These are phyloP conservation scores for Nigrospora sphaerica DNA, from an alignment of 2,329 filamentous ascomycete genomes.

Conservation along the genomic window DNA sequence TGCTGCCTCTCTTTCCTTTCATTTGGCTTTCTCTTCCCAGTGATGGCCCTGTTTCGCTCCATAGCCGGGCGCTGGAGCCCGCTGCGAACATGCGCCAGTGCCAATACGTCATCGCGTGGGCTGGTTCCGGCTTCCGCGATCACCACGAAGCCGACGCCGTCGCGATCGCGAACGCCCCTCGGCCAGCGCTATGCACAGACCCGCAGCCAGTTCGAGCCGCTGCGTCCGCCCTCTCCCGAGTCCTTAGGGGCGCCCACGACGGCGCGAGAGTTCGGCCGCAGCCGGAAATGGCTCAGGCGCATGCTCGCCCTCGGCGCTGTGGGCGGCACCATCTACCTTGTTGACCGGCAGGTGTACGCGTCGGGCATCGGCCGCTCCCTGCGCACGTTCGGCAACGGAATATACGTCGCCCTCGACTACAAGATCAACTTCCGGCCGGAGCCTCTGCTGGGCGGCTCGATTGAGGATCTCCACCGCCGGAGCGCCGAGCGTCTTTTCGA, in stretches of 20 bases:
- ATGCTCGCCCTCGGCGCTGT: conserved; percentile 55
- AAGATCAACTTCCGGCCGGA: conserved; percentile 89
- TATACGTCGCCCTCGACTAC: conserved; percentile 84
- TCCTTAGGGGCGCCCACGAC: conserved; percentile 67
- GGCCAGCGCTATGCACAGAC: conserved; percentile 16
- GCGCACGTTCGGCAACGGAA: conserved; percentile 72
- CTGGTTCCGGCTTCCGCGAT: not conserved
- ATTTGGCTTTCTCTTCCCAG: not conserved
- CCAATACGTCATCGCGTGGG: conserved; percentile 2
- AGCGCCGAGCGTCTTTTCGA: conserved; percentile 80
- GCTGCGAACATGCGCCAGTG: conserved; percentile 2
- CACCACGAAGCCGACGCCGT: conserved; percentile 5
- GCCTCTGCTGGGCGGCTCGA: conserved; percentile 66
- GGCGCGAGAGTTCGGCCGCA: conserved; percentile 64
- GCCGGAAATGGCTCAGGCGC: conserved; percentile 71
- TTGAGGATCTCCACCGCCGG: conserved; percentile 72
- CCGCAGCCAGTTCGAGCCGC: conserved; percentile 48
- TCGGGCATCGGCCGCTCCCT: conserved; percentile 70
- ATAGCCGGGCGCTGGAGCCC: conserved; percentile 13
- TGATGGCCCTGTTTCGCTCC: conserved; percentile 14
- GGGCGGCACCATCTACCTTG: conserved; percentile 54
- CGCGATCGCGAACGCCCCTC: conserved; percentile 3
- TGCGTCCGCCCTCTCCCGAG: conserved; percentile 70
- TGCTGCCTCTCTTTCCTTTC: too few species aligned
- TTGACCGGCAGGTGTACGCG: conserved; percentile 72